Percentiles rank a stretch among this genome's conserved stretches.
Conservation (phyloP, 2,329 filamentous ascomycete genomes). For the Ophiobolus disseminans region DNA sequence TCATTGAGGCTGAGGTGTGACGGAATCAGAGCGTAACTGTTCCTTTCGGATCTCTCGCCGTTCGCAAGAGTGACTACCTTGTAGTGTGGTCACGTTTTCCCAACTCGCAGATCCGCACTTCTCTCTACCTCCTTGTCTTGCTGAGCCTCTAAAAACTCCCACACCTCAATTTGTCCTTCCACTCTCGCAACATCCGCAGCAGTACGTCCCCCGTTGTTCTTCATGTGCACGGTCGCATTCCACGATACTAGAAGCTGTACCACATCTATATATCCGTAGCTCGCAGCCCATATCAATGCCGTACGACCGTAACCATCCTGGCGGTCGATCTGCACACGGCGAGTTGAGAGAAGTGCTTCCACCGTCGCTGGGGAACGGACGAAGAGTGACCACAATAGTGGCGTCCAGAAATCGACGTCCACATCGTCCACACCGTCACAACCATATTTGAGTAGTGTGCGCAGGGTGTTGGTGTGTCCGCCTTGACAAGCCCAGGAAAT, state of each 20-base stretch:
- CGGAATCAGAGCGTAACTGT: too few relatives aligned
- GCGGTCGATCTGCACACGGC: slow-evolving; percentile 40
- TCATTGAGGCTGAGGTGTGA: too few relatives aligned
- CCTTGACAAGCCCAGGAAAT: slow-evolving; percentile 44
- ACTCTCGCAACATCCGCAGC: slow-evolving; percentile 22
- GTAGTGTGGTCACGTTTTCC: too few relatives aligned
- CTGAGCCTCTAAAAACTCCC: slow-evolving; percentile 19
- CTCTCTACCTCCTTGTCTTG: slow-evolving; percentile 8
- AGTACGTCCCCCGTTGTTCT: slow-evolving; percentile 15
- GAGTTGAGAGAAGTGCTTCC: slow-evolving; percentile 38
- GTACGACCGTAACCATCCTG: slow-evolving; percentile 37
- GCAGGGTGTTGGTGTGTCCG: slow-evolving; percentile 30
- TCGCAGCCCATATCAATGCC: slow-evolving; percentile 46
- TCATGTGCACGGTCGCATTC: slow-evolving; percentile 17
- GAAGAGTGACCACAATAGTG: slow-evolving; percentile 46
- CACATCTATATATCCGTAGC: slow-evolving; percentile 41
- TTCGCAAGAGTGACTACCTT: too few relatives aligned
- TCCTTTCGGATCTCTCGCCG: too few relatives aligned
- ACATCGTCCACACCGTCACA: slow-evolving; percentile 39
- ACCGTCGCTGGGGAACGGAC: slow-evolving; percentile 34
- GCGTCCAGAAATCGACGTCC: slow-evolving; percentile 48
- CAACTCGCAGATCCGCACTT: background rate
- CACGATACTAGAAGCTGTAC: slow-evolving; percentile 21
- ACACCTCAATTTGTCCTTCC: slow-evolving; percentile 23
- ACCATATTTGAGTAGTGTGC: slow-evolving; percentile 35